Evolutionary conservation across 176 grass and related monocot genomes (phyloP).

Genomic region (Zoysia japonica): DNA sequence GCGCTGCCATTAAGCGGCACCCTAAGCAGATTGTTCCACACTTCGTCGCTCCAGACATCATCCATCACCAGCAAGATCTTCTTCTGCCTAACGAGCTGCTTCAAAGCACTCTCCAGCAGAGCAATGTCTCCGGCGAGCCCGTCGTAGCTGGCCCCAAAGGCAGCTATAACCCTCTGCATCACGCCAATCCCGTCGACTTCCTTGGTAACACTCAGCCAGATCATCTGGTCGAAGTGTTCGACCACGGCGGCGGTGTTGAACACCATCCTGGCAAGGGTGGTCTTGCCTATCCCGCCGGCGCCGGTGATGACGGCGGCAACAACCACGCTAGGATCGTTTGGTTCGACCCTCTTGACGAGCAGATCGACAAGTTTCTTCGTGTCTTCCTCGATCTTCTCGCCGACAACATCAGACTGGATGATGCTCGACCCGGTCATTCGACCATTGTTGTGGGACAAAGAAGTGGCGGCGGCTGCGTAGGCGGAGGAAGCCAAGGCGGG

Average conservation of each 20-base stretch:
- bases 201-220: conserved; percentile 19
- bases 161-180: background rate
- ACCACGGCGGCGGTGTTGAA: background rate
- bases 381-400: conserved; percentile 25
- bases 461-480: background rate
- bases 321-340: background rate
- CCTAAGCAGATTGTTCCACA: conserved; percentile 16
- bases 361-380: conserved; percentile 5
- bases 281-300: conserved; percentile 41
- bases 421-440: background rate
- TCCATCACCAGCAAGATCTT: conserved; percentile 48
- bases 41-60: conserved; percentile 39
- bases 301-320: conserved; percentile 28
- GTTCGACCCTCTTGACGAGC: background rate
- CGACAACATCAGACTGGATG: background rate
- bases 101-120: background rate
- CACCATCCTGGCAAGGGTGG: conserved; percentile 44
- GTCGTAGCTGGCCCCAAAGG: background rate
- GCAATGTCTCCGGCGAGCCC: background rate
- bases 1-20: background rate
- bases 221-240: background rate
- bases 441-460: background rate
- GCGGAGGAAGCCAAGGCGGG: background rate
- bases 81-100: background rate
- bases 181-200: background rate